Percentiles rank a stretch among this genome's conserved stretches.
phyloP scores from a whole-genome alignment of 2,329 filamentous ascomycete species.

The Colletotrichum euphorbiae region DNA sequence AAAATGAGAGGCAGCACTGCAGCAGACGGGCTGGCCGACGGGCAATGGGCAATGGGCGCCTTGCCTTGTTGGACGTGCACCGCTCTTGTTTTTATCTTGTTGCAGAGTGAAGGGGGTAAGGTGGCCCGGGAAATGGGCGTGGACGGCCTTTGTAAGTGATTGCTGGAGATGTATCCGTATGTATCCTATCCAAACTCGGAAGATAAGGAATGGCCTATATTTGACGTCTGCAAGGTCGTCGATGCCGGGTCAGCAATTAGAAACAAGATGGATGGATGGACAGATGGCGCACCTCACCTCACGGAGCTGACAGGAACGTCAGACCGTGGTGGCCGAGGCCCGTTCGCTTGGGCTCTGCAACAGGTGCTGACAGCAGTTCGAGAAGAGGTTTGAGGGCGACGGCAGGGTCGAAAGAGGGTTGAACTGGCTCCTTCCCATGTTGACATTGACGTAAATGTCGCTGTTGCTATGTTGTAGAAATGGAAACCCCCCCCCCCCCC shows the following conservation, averaged over 20 bases:
- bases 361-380: no score
- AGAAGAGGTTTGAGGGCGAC: no score
- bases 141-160: constrained; percentile 3
- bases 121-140: constrained; percentile 11
- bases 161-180: neutral
- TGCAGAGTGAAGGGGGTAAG: constrained; percentile 7
- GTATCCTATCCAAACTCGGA: neutral
- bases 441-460: no score
- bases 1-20: no score
- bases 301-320: no score
- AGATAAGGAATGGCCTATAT: neutral
- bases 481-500: no score
- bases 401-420: no score
- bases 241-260: neutral
- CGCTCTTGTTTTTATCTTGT: neutral
- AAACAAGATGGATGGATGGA: neutral
- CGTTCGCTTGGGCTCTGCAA: no score
- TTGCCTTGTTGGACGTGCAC: constrained; percentile 15
- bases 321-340: no score
- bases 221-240: neutral
- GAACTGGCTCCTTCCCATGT: neutral
- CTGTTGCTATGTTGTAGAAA: no score
- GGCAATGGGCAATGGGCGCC: neutral
- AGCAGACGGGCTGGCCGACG: constrained; percentile 7
- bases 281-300: neutral